A percentile compares a stretch with the other conserved stretches of the same genome.
Evolutionary conservation across 495 filamentous ascomycete species (phyloP).

Genomic region (Monascus purpureus): DNA sequence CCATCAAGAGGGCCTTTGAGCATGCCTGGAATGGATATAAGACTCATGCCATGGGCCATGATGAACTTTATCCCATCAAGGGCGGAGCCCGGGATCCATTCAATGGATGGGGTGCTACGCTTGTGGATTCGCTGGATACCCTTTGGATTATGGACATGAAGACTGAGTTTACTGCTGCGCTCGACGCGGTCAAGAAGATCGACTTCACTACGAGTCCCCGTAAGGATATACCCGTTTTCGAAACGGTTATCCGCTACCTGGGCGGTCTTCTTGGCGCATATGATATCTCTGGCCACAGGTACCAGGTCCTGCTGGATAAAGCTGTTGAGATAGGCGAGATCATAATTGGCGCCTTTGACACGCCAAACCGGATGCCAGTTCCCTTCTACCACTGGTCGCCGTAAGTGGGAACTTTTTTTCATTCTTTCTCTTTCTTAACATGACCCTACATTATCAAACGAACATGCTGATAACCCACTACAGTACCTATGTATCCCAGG

Average conservation of each 20-base stretch:
- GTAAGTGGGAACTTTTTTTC: constrained; percentile 21
- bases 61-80: constrained; percentile 60
- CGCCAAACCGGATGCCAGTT: constrained; percentile 88
- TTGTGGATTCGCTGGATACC: constrained; percentile 88
- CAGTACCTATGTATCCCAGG: constrained; percentile 43
- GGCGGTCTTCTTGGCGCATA: constrained; percentile 74
- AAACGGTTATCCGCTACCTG: constrained; percentile 77
- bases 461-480: neutral
- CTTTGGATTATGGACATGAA: constrained; percentile 93
- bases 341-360: constrained; percentile 86
- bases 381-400: constrained; percentile 80
- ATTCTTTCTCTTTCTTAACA: neutral
- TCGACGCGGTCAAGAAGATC: constrained; percentile 60
- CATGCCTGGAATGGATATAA: constrained; percentile 71
- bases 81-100: constrained; percentile 58
- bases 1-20: constrained; percentile 50
- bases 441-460: neutral
- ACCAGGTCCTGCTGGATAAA: constrained; percentile 64
- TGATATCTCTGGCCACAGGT: constrained; percentile 58
- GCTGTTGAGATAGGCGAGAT: constrained; percentile 80
- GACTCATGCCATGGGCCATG: constrained; percentile 59
- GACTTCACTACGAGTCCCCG: constrained; percentile 69
- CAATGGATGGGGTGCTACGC: constrained; percentile 85
- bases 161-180: constrained; percentile 78
- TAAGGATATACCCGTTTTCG: constrained; percentile 65